Evolutionary conservation across 2,329 filamentous ascomycete species (phyloP), one percentile per base, ranked within the genome.

Genomic region (Venturia oleaginea): DNA sequence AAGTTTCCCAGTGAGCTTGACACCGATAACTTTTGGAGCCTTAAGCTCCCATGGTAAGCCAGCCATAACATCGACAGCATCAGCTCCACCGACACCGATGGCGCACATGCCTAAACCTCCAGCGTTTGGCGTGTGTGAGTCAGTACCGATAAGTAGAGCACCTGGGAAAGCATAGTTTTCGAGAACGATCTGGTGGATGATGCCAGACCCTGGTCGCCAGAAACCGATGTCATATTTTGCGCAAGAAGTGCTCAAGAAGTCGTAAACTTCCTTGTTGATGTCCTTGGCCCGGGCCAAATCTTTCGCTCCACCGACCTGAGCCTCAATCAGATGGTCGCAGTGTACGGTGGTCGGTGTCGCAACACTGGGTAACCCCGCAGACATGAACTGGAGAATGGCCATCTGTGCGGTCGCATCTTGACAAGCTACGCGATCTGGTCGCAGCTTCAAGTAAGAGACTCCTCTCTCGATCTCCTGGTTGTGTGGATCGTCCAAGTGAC

Each of bases 171-270:
- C 92, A 78, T 97, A 97, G 85, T 97, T 97, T 83, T 99, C 94
- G 66, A 97, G 86, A 68, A 97, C 80, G 75, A 97, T 97, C 84
- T 97, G 94, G 83, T 99, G 94, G 72, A 99, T 99, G 77, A 97
- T 99, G 84, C 94, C 94, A 76, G 93, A 97, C 72, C 94, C 94
- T 69, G 94, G 94, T 79, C 86, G 91, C 94, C 94, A 99, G 88
- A 97, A 97, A 83, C 94, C 94, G 78, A 97, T 97, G 85, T 97
- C 93, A 85, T 97, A 99, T 84, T 97, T 99, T 75, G 92, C 92
- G 78, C 93, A 97, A 69, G 93, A 90, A 68, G 88, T 87, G 67
- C 92, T 86, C 75, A 99, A 82, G 85, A 99, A 99, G 80, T 97
- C 90, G 81, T 97, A 99, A 71, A 99, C 94, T 80, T 97, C 93